Percentiles rank a stretch among this genome's conserved stretches.
Conservation (phyloP, 176 grass and related monocot genomes). For the Eremochloa ophiuroides region DNA sequence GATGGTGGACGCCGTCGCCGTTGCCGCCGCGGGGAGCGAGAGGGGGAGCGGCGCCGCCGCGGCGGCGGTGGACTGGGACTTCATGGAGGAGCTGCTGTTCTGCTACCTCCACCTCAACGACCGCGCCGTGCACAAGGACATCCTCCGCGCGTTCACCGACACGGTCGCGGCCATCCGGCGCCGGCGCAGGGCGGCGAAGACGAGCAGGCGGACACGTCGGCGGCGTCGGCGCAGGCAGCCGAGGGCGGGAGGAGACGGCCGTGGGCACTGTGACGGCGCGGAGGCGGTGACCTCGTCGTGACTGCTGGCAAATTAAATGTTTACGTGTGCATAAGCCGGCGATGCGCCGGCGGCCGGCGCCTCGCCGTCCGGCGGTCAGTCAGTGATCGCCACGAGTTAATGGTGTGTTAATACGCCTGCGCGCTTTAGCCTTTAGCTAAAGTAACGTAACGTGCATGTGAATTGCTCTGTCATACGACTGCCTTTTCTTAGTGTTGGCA, state of each 20-base stretch:
- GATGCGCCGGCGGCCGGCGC: not conserved
- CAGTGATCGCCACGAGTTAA: not conserved
- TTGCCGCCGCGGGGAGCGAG: not conserved
- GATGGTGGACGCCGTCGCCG: conserved; percentile 43
- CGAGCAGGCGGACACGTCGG: not conserved
- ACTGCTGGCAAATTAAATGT: not conserved
- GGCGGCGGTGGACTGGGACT: conserved; percentile 38
- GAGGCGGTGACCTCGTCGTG: not conserved
- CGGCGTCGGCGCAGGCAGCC: not conserved
- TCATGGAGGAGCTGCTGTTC: conserved; percentile 57
- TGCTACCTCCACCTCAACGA: conserved; percentile 56
- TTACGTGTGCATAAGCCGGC: not conserved
- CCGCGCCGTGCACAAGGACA: conserved; percentile 43
- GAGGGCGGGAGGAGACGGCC: not conserved
- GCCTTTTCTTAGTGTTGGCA: no score
- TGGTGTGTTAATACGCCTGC: not conserved
- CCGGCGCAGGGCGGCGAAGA: conserved; percentile 20
- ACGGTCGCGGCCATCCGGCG: conserved; percentile 27
- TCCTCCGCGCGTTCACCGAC: conserved; percentile 49
- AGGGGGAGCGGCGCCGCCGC: not conserved
- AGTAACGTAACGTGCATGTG: not conserved
- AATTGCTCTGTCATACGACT: not conserved
- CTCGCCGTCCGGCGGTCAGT: not conserved
- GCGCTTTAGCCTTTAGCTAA: not conserved
- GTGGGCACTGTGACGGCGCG: not conserved